These are phyloP conservation scores for Aplosporella prunicola DNA, from an alignment of 2,329 filamentous ascomycete species.

Conservation along the genomic window DNA sequence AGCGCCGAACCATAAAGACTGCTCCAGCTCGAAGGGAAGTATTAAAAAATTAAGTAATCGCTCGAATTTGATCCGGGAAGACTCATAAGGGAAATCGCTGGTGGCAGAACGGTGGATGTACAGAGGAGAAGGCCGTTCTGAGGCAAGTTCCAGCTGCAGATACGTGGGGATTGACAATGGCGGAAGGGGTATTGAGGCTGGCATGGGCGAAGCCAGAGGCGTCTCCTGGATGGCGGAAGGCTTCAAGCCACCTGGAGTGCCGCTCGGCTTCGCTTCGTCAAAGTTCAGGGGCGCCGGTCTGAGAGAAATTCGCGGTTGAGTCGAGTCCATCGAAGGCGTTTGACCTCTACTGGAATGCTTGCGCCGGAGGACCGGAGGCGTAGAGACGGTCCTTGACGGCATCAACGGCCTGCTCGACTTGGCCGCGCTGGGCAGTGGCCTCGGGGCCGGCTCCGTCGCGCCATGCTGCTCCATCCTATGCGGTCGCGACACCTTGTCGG, in stretches of 20 bases:
- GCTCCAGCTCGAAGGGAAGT: constrained; percentile 72
- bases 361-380: constrained; percentile 29
- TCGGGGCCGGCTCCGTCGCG: neutral
- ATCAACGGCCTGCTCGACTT: constrained; percentile 3
- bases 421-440: neutral
- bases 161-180: constrained; percentile 56
- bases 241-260: constrained; percentile 16
- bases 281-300: constrained; percentile 26
- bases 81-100: constrained; percentile 72
- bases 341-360: constrained; percentile 21
- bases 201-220: constrained; percentile 36
- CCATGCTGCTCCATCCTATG: neutral
- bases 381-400: constrained; percentile 16
- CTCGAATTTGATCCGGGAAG: constrained; percentile 83
- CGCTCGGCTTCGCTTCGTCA: constrained; percentile 21
- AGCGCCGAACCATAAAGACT: constrained; percentile 76
- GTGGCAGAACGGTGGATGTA: constrained; percentile 52
- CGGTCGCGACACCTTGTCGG: constrained; percentile 2
- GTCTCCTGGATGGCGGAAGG: constrained; percentile 23
- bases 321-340: constrained; percentile 2
- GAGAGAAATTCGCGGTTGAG: constrained; percentile 1
- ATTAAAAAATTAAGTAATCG: constrained; percentile 81
- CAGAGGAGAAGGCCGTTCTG: constrained; percentile 49
- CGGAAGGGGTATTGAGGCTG: constrained; percentile 48
- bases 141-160: constrained; percentile 55